Base-by-base conservation (phyloP, 2,329 filamentous ascomycete species). In the Sporothrix inflata region DNA sequence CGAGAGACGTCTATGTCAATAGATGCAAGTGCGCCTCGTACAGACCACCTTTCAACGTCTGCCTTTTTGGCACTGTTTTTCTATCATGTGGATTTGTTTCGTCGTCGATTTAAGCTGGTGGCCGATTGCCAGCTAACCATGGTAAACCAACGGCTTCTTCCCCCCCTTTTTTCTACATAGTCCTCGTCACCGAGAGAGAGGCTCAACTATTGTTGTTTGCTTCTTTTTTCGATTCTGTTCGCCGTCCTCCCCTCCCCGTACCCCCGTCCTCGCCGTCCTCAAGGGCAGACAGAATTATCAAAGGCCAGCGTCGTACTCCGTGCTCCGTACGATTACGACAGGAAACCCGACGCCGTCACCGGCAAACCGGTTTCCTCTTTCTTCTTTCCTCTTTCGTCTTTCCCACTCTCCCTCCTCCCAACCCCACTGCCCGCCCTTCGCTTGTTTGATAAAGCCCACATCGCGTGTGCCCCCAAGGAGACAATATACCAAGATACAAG, bases 381-480 rank as follows among this genome's bases (percentile, higher is more conserved):
- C n/a, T n/a, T n/a, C n/a, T n/a, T n/a, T n/a, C n/a, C 60, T 42
- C 19, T 63, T 42, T 24, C 6, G 4, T 38, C 8, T n/a, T 27
- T 42, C 4, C 16, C 38, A 2, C 11, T 6, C 60, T 24, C 24
- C 34, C 7, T 12, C 1, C 19, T 21, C 34, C 0, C 12, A 14
- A 21, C 38, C 38, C 34, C 34, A 63, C n/a, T 16, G 34, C 8
- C 57, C 60, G 12, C 38, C 60, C 60, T 42, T 63, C 38, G 38
- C 60, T 42, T 45, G n/a, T 63, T 63, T 45, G 38, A 45, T 63
- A 63, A 38, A 63, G 38, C 60, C 60, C 60, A 42, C 60, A 42
- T 42, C 60, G 60, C 60, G 38, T 63, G 30, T 27, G 60, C 38
- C 38, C 60, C 38, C 21, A 24, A 24, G 38, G 11, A 63, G 57